A percentile compares a stretch with the other conserved stretches of the same genome.
These are phyloP conservation scores for Scedosporium dehoogii DNA, from an alignment of 2,329 filamentous ascomycete species.

Conservation along the genomic window DNA sequence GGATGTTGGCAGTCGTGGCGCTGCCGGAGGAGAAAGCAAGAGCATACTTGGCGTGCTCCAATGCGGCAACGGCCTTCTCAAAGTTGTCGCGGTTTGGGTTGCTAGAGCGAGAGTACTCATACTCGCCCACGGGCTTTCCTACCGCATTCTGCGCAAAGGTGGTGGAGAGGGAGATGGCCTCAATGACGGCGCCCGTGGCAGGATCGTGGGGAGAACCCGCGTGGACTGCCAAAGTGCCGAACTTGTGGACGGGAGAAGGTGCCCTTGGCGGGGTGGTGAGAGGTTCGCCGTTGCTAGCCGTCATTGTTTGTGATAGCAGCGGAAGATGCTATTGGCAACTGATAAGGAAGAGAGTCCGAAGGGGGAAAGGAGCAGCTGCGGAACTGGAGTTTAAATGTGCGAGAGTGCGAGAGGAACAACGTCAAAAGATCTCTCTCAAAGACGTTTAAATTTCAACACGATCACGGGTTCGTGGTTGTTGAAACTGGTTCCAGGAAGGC, in stretches of 20 bases:
- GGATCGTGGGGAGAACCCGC: slow-evolving; percentile 87
- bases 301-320: slow-evolving; percentile 16
- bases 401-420: not conserved
- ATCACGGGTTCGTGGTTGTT: no score
- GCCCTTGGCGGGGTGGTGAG: slow-evolving; percentile 17
- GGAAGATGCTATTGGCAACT: not conserved
- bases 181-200: slow-evolving; percentile 87
- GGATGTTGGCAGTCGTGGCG: slow-evolving; percentile 83
- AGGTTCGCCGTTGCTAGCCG: slow-evolving; percentile 20
- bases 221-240: slow-evolving; percentile 92
- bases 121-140: slow-evolving; percentile 75
- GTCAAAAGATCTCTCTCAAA: not conserved
- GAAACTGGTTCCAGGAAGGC: not conserved
- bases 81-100: slow-evolving; percentile 97
- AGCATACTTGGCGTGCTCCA: slow-evolving; percentile 87
- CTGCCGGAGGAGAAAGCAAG: slow-evolving; percentile 92
- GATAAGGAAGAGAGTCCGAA: not conserved
- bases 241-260: slow-evolving; percentile 63
- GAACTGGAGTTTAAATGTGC: not conserved
- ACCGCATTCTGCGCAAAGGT: slow-evolving; percentile 90
- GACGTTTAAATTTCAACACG: no score
- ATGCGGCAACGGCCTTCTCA: slow-evolving; percentile 78
- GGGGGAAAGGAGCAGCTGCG: not conserved
- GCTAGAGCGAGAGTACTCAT: slow-evolving; percentile 87
- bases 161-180: slow-evolving; percentile 89